Percentiles rank a stretch among this genome's conserved stretches.
These are phyloP conservation scores for Curvularia verruculosa DNA, from an alignment of 2,329 filamentous ascomycete species.

Conservation along the genomic window DNA sequence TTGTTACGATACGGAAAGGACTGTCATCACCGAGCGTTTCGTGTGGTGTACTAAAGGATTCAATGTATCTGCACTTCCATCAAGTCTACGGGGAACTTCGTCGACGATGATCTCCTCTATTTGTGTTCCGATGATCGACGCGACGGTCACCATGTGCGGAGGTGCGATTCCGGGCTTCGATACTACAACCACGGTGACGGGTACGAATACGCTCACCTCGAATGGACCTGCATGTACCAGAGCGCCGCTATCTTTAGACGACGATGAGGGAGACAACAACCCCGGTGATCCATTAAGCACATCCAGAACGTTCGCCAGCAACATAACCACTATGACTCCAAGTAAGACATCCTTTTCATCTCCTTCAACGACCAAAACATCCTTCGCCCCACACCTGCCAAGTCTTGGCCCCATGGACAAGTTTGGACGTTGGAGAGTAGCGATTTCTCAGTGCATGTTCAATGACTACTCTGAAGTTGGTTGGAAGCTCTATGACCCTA, in stretches of 20 bases:
- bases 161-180: constrained; percentile 13
- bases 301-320: constrained; percentile 7
- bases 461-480: constrained; percentile 11
- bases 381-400: constrained; percentile 1
- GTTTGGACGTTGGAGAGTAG: constrained; percentile 20
- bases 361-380: not conserved
- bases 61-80: constrained; percentile 17
- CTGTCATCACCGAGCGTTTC: constrained; percentile 29
- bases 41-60: constrained; percentile 27
- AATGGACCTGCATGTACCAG: constrained; percentile 27
- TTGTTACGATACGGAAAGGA: constrained; percentile 31
- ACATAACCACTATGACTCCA: constrained; percentile 7
- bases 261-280: constrained; percentile 39
- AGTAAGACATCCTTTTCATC: constrained; percentile 1
- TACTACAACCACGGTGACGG: constrained; percentile 17
- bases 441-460: constrained; percentile 20
- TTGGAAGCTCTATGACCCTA: constrained; percentile 26
- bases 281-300: constrained; percentile 13
- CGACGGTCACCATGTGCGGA: constrained; percentile 26
- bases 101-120: constrained; percentile 23
- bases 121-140: constrained; percentile 24
- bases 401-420: constrained; percentile 13
- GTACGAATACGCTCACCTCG: constrained; percentile 11
- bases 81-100: constrained; percentile 6
- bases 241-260: constrained; percentile 34